phyloP scores from a whole-genome alignment of 768 basidiomycete genomes.

The Lactifluus volemus region DNA sequence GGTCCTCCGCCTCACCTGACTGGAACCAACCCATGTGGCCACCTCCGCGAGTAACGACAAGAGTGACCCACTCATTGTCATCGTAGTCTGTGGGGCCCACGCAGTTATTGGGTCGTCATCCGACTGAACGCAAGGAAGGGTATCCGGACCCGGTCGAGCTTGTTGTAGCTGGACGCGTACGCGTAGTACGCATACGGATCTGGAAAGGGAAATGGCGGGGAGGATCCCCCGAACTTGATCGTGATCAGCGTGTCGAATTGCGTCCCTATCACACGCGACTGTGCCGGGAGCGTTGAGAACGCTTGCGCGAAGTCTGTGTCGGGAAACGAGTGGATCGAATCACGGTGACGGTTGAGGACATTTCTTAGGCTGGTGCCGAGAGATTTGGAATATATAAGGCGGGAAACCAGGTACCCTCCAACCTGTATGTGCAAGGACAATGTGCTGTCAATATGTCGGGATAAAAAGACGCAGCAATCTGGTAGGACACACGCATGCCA shows the following conservation, averaged over 20 bases:
- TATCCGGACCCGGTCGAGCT: constrained; percentile 51
- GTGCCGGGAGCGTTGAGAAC: constrained; percentile 33
- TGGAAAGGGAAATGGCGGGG: constrained; percentile 39
- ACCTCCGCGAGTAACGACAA: constrained; percentile 53
- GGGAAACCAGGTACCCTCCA: constrained; percentile 46
- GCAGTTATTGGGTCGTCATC: constrained; percentile 77
- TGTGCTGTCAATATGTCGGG: neutral
- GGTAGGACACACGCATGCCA: constrained; percentile 23
- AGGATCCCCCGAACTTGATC: constrained; percentile 55
- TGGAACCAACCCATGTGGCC: constrained; percentile 77
- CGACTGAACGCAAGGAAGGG: constrained; percentile 74
- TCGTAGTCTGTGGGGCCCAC: constrained; percentile 48
- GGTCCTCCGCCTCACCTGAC: constrained; percentile 26
- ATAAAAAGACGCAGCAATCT: neutral
- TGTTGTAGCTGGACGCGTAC: constrained; percentile 52
- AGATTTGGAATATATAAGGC: constrained; percentile 62
- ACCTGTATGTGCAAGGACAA: constrained; percentile 29
- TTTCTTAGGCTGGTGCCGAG: constrained; percentile 70
- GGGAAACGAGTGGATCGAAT: constrained; percentile 39
- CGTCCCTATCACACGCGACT: constrained; percentile 45
- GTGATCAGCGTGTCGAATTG: constrained; percentile 59
- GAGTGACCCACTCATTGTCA: constrained; percentile 44
- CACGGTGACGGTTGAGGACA: constrained; percentile 44
- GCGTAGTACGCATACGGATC: constrained; percentile 40
- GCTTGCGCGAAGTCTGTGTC: constrained; percentile 40